These are phyloP conservation scores for Calocybe indica DNA, from an alignment of 768 basidiomycete species.

Conservation along the genomic window DNA sequence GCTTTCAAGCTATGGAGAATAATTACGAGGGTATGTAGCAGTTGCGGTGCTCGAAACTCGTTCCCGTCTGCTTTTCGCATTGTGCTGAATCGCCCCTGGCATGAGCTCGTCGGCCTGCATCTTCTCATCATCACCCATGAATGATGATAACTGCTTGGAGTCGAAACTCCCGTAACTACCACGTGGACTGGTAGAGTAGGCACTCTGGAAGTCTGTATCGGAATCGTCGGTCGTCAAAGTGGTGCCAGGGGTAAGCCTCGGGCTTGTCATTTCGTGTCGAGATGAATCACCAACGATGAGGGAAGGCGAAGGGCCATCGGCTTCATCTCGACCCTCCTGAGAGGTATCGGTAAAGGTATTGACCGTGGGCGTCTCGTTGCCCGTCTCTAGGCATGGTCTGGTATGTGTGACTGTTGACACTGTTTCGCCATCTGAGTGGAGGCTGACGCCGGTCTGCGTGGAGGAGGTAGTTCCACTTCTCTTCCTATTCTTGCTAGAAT, in stretches of 20 bases:
- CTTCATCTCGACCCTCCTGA: slow-evolving; percentile 26
- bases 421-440: slow-evolving; percentile 22
- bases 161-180: slow-evolving; percentile 55
- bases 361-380: slow-evolving; percentile 35
- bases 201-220: slow-evolving; percentile 84
- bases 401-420: slow-evolving; percentile 16
- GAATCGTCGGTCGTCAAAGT: slow-evolving; percentile 56
- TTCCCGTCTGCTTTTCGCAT: slow-evolving; percentile 34
- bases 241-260: slow-evolving; percentile 14
- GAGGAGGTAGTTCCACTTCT: slow-evolving; percentile 65
- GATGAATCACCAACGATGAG: too few species aligned
- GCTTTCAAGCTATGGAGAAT: slow-evolving; percentile 7
- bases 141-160: slow-evolving; percentile 19
- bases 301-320: slow-evolving; percentile 16
- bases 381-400: slow-evolving; percentile 26
- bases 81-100: slow-evolving; percentile 1
- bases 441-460: slow-evolving; percentile 38
- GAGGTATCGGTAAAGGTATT: slow-evolving; percentile 30
- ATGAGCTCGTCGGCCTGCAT: slow-evolving; percentile 14
- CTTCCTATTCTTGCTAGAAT: slow-evolving; percentile 34
- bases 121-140: slow-evolving; percentile 16
- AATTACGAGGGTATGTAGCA: slow-evolving; percentile 19
- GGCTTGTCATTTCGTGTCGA: slow-evolving; percentile 27
- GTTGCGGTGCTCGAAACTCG: slow-evolving; percentile 58
- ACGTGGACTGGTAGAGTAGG: slow-evolving; percentile 72